Percentiles rank a stretch among this genome's conserved stretches.
Evolutionary conservation across 768 basidiomycete genomes (phyloP).

Genomic region (Pholiota microspora): DNA sequence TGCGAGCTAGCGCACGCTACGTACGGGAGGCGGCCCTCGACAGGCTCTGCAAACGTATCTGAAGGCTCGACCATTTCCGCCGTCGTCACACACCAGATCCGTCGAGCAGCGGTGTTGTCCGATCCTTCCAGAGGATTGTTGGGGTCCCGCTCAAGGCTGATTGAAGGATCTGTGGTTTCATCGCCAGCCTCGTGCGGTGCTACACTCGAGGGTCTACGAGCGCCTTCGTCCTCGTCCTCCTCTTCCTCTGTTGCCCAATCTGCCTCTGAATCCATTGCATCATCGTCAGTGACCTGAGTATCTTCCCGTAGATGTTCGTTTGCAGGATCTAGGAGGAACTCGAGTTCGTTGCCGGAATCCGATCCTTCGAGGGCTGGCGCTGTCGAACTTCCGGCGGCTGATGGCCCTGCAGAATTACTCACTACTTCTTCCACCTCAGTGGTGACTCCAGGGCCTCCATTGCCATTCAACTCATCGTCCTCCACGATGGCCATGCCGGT

Average conservation of each 20-base stretch:
- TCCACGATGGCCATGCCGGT: background rate
- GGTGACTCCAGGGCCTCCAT: background rate
- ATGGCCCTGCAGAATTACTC: too few species aligned
- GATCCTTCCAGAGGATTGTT: background rate
- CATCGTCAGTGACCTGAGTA: too few species aligned
- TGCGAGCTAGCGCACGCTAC: slow-evolving; percentile 7
- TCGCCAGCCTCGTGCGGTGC: background rate
- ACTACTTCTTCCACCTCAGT: background rate
- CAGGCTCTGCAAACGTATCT: slow-evolving; percentile 18
- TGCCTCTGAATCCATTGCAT: too few species aligned
- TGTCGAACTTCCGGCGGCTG: too few species aligned
- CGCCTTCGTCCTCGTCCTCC: background rate
- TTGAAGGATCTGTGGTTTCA: background rate
- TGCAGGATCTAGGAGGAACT: too few species aligned
- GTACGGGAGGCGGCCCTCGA: slow-evolving; percentile 24
- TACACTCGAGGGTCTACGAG: background rate
- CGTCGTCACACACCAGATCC: slow-evolving; percentile 7
- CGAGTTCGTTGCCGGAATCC: background rate
- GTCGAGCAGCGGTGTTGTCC: background rate
- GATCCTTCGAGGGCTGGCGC: background rate
- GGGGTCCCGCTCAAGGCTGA: background rate
- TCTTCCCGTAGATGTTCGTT: too few species aligned
- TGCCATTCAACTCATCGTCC: background rate
- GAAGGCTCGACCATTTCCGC: slow-evolving; percentile 4
- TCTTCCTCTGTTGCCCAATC: background rate